phyloP scores from a whole-genome alignment of 805 yeast genomes.

The Barnettozyma salicaria region DNA sequence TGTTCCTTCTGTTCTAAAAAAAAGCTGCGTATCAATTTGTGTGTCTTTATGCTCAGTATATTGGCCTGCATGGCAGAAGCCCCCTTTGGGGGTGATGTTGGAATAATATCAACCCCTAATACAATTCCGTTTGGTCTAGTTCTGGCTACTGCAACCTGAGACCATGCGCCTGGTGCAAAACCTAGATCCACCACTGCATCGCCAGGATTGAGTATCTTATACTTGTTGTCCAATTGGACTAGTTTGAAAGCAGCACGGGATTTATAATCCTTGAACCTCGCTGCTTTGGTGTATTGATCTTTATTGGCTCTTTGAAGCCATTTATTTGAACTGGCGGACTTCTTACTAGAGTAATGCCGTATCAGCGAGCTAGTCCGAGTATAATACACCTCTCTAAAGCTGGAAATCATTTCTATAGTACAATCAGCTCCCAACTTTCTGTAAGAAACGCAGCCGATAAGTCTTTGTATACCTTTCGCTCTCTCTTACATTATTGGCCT shows the following conservation, averaged over 20 bases:
- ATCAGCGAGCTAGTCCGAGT: constrained; percentile 5
- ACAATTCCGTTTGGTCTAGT: constrained; percentile 48
- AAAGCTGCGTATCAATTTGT: constrained; percentile 44
- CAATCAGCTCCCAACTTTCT: too few species aligned
- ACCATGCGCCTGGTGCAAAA: constrained; percentile 94
- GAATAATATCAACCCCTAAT: constrained; percentile 78
- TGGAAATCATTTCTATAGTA: too few species aligned
- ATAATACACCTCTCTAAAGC: too few species aligned
- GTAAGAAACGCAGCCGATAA: too few species aligned
- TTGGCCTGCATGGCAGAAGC: constrained; percentile 82
- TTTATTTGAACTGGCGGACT: constrained; percentile 49
- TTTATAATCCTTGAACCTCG: constrained; percentile 53
- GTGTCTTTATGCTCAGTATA: constrained; percentile 64
- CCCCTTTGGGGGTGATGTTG: constrained; percentile 75
- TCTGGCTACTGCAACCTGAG: constrained; percentile 67
- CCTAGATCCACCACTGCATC: constrained; percentile 79
- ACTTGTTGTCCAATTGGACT: constrained; percentile 64
- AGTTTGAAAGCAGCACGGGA: constrained; percentile 93
- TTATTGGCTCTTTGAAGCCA: constrained; percentile 71
- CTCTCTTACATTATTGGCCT: too few species aligned
- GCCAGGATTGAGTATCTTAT: constrained; percentile 47
- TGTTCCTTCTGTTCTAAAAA: constrained; percentile 28
- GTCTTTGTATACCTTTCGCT: too few species aligned
- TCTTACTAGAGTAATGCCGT: constrained; percentile 18
- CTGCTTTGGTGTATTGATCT: constrained; percentile 63